Percentiles rank a stretch among this genome's conserved stretches.
Evolutionary conservation across 495 filamentous ascomycete species (phyloP).

Genomic region (Penicillium ochrochloron): DNA sequence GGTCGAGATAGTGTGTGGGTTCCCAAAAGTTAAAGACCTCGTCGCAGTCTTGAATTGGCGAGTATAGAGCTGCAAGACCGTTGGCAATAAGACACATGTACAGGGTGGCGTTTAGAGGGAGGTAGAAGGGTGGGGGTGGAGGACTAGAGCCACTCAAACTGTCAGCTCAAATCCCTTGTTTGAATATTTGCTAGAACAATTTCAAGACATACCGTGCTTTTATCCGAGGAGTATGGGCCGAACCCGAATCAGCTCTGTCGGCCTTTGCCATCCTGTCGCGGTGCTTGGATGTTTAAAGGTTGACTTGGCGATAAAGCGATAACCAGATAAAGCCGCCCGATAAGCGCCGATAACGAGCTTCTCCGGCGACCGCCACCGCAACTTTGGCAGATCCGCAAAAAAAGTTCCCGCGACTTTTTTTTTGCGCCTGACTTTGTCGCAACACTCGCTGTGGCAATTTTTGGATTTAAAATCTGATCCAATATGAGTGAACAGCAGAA

Average conservation of each 20-base stretch:
- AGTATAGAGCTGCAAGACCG: constrained; percentile 74
- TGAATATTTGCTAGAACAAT: background rate
- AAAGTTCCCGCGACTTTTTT: constrained; percentile 37
- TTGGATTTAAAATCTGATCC: background rate
- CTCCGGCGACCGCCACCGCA: constrained; percentile 39
- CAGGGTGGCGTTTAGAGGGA: constrained; percentile 75
- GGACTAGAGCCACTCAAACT: constrained; percentile 39
- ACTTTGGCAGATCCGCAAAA: constrained; percentile 42
- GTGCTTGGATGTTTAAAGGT: constrained; percentile 4
- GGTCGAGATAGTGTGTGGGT: constrained; percentile 89
- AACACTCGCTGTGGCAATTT: constrained; percentile 11
- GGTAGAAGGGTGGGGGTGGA: constrained; percentile 61
- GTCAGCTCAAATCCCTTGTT: constrained; percentile 1
- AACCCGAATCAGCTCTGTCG: constrained; percentile 2
- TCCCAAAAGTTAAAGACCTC: constrained; percentile 99
- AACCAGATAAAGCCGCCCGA: constrained; percentile 20
- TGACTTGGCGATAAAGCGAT: constrained; percentile 36
- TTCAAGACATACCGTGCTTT: constrained; percentile 38
- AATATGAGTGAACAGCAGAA: constrained; percentile 52
- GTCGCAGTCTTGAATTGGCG: constrained; percentile 97
- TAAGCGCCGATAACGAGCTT: constrained; percentile 16
- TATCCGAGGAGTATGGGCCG: constrained; percentile 12
- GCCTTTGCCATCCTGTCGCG: constrained; percentile 8
- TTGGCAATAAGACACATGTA: constrained; percentile 77
- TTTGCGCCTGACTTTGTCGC: constrained; percentile 11